Evolutionary conservation across 2,329 filamentous ascomycete species (phyloP), one percentile per base, ranked within the genome.

Genomic region (Scytalidium sp.): DNA sequence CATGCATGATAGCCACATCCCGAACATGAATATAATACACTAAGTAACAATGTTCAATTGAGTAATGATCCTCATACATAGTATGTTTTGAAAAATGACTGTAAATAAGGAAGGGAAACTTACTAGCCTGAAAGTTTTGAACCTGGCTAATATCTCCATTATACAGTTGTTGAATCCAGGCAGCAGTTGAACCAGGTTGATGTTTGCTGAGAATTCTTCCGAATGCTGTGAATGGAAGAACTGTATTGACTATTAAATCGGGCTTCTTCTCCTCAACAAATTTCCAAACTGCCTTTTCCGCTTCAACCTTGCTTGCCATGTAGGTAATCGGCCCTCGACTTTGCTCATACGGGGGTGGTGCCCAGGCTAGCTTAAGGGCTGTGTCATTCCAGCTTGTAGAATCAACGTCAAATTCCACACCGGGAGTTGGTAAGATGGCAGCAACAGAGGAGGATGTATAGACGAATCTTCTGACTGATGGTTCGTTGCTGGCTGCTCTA

Each of bases 381-480:
- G 51, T 52, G 11, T 70, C 63, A 41, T 70, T 70, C 69, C 67
- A 75, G 0, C 56, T 65, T 11, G 65, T 62, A 15, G 50, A 13
- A 36, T 57, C 55, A 15, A 61, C 53, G 19, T 58, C 50, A 2
- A 58, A 56, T 3, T 60, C 49, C 1, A 55, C 53, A 9, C 58
- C 57, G 0, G 55, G 52, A 3, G 49, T 56, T 2, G 62, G 45
- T 3, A 50, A 51, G 0, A 64, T 57, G 2, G 58, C 54, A 0
- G 66, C 61, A 3, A 36, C 45, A 2, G 42, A 48, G 1, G 67
- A 70, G 19, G 63, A 67, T 1, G 70, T 73, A 43, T 66, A 59
- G 3, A 76, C 68, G 45, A 75, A 69, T 1, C 68, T 59, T 50
- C 68, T 69, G 1, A 77, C 64, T 1, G 54, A 58, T 0, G 64